A percentile compares a stretch with the other conserved stretches of the same genome.
These are phyloP conservation scores for Tephrocybe sp. DNA, from an alignment of 768 basidiomycete genomes.

Conservation along the genomic window DNA sequence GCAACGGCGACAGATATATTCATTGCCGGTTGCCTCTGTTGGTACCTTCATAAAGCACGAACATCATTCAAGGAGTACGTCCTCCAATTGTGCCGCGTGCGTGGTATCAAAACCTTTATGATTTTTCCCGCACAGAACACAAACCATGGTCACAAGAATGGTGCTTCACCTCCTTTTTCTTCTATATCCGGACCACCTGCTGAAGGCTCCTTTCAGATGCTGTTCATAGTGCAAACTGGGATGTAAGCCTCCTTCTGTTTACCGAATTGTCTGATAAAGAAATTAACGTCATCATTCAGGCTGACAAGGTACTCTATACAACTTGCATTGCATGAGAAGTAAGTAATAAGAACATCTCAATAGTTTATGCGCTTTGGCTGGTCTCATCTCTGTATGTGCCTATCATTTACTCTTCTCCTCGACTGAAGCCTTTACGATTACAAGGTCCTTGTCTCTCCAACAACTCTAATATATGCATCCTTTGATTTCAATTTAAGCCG, in stretches of 20 bases:
- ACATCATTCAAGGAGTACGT: neutral
- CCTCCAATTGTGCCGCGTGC: too few species aligned
- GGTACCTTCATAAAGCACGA: conserved; percentile 15
- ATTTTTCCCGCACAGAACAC: too few species aligned
- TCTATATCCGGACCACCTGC: neutral
- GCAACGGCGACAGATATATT: conserved; percentile 14
- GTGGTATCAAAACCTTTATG: too few species aligned
- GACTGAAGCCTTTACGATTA: neutral
- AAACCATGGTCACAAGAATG: conserved; percentile 21
- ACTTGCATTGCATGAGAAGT: too few species aligned
- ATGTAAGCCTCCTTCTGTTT: conserved; percentile 10
- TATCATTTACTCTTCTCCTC: too few species aligned
- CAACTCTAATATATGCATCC: conserved; percentile 28
- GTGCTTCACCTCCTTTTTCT: conserved; percentile 8
- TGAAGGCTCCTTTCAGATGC: conserved; percentile 12
- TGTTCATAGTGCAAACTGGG: conserved; percentile 23
- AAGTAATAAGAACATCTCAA: neutral
- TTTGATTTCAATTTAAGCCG: conserved; percentile 35
- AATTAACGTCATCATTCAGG: conserved; percentile 1
- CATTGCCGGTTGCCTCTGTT: conserved; percentile 16
- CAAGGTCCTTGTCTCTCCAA: conserved; percentile 25
- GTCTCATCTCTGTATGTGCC: conserved; percentile 13
- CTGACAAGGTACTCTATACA: too few species aligned
- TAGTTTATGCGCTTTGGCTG: conserved; percentile 12
- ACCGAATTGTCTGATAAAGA: neutral